These are phyloP conservation scores for Podospora comata DNA, from an alignment of 495 filamentous ascomycete species.

Conservation along the genomic window DNA sequence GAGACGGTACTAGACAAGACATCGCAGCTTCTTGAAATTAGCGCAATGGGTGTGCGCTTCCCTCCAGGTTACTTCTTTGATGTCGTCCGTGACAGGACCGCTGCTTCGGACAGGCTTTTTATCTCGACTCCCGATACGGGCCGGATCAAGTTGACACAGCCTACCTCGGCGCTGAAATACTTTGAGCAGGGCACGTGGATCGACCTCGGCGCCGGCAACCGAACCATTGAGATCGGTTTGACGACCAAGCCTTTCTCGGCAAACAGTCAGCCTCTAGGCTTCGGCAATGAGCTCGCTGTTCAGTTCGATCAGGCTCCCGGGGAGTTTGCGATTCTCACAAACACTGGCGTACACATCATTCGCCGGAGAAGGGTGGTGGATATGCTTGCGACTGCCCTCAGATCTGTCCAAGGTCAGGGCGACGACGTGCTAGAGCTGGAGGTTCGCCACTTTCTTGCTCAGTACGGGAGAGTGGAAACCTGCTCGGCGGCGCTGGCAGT, in stretches of 20 bases:
- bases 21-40: constrained; percentile 49
- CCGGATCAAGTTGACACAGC: constrained; percentile 59
- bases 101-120: constrained; percentile 64
- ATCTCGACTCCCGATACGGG: constrained; percentile 84
- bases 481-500: constrained; percentile 90
- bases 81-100: constrained; percentile 53
- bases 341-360: constrained; percentile 79
- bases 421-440: constrained; percentile 79
- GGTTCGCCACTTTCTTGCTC: constrained; percentile 72
- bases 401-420: constrained; percentile 54
- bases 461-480: constrained; percentile 82
- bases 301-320: constrained; percentile 80
- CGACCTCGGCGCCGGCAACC: constrained; percentile 55
- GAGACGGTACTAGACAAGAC: constrained; percentile 41
- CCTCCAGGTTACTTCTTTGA: constrained; percentile 90
- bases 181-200: constrained; percentile 76
- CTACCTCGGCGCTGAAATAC: constrained; percentile 49
- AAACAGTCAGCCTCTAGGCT: constrained; percentile 66
- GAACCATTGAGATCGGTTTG: constrained; percentile 71
- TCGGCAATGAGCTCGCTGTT: constrained; percentile 90
- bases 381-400: constrained; percentile 79
- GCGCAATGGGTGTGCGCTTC: constrained; percentile 61
- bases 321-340: constrained; percentile 88
- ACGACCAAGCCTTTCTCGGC: constrained; percentile 68
- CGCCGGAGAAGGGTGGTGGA: constrained; percentile 83